Conservation (phyloP, 192 early-diverging fungal genomes). For the Mortierella antarctica region DNA sequence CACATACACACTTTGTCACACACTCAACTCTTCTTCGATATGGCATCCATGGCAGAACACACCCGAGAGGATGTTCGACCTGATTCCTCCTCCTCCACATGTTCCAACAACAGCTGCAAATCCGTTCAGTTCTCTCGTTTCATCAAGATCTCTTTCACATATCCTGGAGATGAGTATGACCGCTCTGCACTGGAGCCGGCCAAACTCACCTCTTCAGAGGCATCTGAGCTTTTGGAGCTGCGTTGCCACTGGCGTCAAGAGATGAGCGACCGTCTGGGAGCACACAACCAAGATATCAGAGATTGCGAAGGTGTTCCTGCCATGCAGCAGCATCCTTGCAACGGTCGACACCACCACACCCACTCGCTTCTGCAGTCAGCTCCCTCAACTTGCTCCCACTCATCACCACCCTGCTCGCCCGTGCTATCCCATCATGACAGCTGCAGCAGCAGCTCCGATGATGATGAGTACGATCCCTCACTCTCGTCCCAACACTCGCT, state of each 20-base stretch:
- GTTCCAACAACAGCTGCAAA: slow-evolving; percentile 18
- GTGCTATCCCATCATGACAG: slow-evolving; percentile 45
- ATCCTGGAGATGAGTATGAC: slow-evolving; percentile 56
- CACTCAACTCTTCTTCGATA: too few relatives aligned
- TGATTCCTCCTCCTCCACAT: background rate
- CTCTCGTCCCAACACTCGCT: background rate
- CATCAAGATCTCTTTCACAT: slow-evolving; percentile 54
- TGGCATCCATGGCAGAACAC: background rate
- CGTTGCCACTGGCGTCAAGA: slow-evolving; percentile 40
- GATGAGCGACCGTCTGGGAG: slow-evolving; percentile 18
- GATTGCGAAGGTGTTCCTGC: background rate
- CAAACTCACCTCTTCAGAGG: slow-evolving; percentile 41
- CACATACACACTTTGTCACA: too few relatives aligned
- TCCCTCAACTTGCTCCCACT: slow-evolving; percentile 2
- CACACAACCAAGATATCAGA: background rate
- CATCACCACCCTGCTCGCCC: slow-evolving; percentile 43
- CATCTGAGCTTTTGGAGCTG: slow-evolving; percentile 45
- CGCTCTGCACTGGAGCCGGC: slow-evolving; percentile 53
- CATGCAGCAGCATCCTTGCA: background rate
- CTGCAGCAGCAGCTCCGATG: slow-evolving; percentile 37
- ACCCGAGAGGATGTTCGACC: background rate
- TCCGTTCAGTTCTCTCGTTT: slow-evolving; percentile 58
- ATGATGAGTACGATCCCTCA: slow-evolving; percentile 30
- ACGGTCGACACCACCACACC: background rate
- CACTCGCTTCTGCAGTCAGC: slow-evolving; percentile 26